Evolutionary conservation across 75 land plant genomes (phyloP).

Genomic region (Azolla pinnata): DNA sequence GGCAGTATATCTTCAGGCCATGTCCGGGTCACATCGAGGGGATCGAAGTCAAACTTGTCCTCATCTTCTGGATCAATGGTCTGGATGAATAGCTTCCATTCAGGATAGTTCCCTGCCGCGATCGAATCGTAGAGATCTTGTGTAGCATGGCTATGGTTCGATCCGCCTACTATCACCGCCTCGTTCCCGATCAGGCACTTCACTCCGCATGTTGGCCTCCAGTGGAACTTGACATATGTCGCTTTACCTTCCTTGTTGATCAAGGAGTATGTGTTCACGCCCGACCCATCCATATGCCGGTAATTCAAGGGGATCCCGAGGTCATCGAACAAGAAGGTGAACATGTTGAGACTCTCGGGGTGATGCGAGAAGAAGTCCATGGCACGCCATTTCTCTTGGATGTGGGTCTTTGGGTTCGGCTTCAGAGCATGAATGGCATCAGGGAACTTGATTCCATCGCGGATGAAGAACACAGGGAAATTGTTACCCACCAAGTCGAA

Average conservation of each 20-base stretch:
- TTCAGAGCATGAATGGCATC: slow-evolving; percentile 43
- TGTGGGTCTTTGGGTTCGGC: slow-evolving; percentile 43
- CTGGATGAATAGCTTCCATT: slow-evolving; percentile 38
- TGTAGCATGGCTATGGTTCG: slow-evolving; percentile 47
- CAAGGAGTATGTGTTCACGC: slow-evolving; percentile 35
- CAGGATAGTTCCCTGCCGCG: slow-evolving; percentile 38
- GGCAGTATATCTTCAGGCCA: slow-evolving; percentile 43
- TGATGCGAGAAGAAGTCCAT: slow-evolving; percentile 43
- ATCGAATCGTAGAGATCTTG: slow-evolving; percentile 37
- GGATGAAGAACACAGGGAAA: slow-evolving; percentile 43
- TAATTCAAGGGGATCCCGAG: slow-evolving; percentile 38
- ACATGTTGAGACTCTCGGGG: slow-evolving; percentile 34
- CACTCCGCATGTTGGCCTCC: slow-evolving; percentile 45
- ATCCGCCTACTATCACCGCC: slow-evolving; percentile 38
- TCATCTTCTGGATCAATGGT: slow-evolving; percentile 37
- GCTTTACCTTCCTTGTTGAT: slow-evolving; percentile 31
- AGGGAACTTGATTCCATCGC: slow-evolving; percentile 46
- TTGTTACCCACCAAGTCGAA: slow-evolving; percentile 47
- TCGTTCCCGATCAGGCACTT: slow-evolving; percentile 33
- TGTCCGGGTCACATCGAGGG: slow-evolving; percentile 35
- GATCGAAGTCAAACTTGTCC: slow-evolving; percentile 37
- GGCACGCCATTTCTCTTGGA: slow-evolving; percentile 41
- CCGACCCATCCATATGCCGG: slow-evolving; percentile 48
- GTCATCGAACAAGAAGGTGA: slow-evolving; percentile 36
- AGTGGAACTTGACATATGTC: slow-evolving; percentile 41